Conservation (phyloP, 495 filamentous ascomycete species). For the Trichoderma gamsii region DNA sequence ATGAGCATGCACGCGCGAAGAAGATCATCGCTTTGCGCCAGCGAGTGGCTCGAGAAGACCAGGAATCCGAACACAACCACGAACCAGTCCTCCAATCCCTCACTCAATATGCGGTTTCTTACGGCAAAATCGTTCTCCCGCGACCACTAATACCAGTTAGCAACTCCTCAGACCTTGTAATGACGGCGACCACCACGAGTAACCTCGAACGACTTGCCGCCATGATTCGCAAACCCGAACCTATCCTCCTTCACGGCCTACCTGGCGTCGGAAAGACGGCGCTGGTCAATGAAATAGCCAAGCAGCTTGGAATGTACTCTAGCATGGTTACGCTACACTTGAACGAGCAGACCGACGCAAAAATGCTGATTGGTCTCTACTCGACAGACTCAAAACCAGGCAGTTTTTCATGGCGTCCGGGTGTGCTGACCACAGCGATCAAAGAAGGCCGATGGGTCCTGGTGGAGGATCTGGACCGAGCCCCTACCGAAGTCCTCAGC, state of each 20-base stretch:
- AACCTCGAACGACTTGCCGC: slow-evolving; percentile 66
- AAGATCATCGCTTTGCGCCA: neutral
- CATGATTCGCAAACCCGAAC: slow-evolving; percentile 56
- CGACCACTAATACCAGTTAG: slow-evolving; percentile 48
- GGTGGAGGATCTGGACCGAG: slow-evolving; percentile 93
- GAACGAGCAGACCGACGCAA: slow-evolving; percentile 96
- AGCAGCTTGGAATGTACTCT: slow-evolving; percentile 61
- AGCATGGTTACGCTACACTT: slow-evolving; percentile 87
- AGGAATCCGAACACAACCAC: slow-evolving; percentile 21
- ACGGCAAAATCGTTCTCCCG: slow-evolving; percentile 61
- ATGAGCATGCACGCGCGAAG: slow-evolving; percentile 58
- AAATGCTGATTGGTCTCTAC: slow-evolving; percentile 89
- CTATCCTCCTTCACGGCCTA: slow-evolving; percentile 74
- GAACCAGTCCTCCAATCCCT: slow-evolving; percentile 28
- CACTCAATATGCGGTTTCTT: slow-evolving; percentile 39
- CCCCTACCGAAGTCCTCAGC: slow-evolving; percentile 91
- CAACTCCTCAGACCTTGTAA: slow-evolving; percentile 52
- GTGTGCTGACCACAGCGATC: slow-evolving; percentile 88
- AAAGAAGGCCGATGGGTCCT: slow-evolving; percentile 91
- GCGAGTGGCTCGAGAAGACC: slow-evolving; percentile 5
- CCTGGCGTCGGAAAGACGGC: slow-evolving; percentile 89
- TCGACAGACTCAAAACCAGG: slow-evolving; percentile 77
- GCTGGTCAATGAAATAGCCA: slow-evolving; percentile 74
- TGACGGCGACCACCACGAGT: slow-evolving; percentile 60
- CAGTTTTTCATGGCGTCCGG: slow-evolving; percentile 87